Evolutionary conservation across 148 eudicot genomes (phyloP), one percentile per base, ranked within the genome.

Genomic region (Persicaria tinctoria): DNA sequence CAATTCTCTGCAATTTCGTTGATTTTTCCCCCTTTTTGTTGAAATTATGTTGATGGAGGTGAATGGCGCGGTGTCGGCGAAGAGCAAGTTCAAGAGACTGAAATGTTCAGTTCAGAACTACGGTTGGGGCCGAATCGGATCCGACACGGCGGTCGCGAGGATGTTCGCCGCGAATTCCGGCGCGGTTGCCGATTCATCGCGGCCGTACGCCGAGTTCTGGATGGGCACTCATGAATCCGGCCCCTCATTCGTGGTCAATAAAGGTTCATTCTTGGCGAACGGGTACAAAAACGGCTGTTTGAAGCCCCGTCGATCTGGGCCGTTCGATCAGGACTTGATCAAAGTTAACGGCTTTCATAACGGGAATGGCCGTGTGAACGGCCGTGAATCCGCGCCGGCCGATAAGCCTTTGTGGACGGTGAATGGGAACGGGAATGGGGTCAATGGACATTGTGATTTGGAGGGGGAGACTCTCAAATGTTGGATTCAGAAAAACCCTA

Each of bases 151-250:
- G 3, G 98, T 89, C 51, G 92, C 87, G 17, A 84, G 89, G 50
- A 75, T 95, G 69, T 85, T 73, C 72, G 60, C 83, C 12, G 82
- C 78, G 0, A 95, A 95, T 80, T 83, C 80, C 5, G 85, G 86
- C 23, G 83, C 45, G 2, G 83, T 74, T 14, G 73, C 85, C 45
- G 91, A 85, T 63, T 83, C 80, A 0, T 79, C 69, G 0, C 82
- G 81, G 78, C 92, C 87, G 13, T 88, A 86, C 76, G 98, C 98
- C n/a, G 97, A 95, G 85, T 85, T 95, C 8, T 95, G 98, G 97
- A 95, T 95, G 93, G 98, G 98, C 0, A 92, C 98, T 17, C 98
- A 95, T 78, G 92, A 80, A 38, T 89, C 93, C 23, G 97, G 97
- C 0, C 91, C 96, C 1, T 92, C 98, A 13, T 89, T 81, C 78